phyloP scores from a whole-genome alignment of 306 rosid species.

The Begonia loranthoides region DNA sequence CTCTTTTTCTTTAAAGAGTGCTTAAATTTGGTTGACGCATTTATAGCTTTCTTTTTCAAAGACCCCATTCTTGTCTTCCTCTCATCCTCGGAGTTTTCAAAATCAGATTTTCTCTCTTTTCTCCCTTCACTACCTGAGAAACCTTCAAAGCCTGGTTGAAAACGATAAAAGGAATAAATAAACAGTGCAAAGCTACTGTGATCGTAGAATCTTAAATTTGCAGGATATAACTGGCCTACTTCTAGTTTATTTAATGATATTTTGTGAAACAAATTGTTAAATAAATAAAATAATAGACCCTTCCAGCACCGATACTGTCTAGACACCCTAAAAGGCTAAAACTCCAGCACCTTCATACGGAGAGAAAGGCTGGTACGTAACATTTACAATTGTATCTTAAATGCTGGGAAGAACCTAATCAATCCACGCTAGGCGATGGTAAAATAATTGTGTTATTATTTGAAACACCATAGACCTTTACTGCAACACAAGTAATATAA shows the following conservation, averaged over 20 bases:
- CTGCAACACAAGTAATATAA: too few relatives aligned
- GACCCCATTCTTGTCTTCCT: slow-evolving; percentile 83
- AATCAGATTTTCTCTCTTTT: slow-evolving; percentile 81
- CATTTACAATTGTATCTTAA: too few relatives aligned
- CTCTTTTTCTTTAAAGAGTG: slow-evolving; percentile 90
- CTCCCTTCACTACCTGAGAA: slow-evolving; percentile 83
- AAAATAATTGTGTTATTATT: too few relatives aligned
- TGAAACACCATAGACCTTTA: too few relatives aligned
- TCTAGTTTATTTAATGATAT: too few relatives aligned
- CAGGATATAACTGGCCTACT: too few relatives aligned
- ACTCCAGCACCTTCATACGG: too few relatives aligned
- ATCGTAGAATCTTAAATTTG: too few relatives aligned
- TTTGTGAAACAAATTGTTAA: neutral
- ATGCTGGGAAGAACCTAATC: too few relatives aligned
- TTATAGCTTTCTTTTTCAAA: slow-evolving; percentile 81
- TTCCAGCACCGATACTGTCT: neutral
- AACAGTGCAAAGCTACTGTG: neutral
- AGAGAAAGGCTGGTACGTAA: too few relatives aligned
- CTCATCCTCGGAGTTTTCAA: slow-evolving; percentile 90
- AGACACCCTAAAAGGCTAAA: too few relatives aligned
- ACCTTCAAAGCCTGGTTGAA: slow-evolving; percentile 77
- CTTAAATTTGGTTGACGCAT: slow-evolving; percentile 79
- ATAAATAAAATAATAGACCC: neutral
- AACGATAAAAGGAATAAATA: neutral
- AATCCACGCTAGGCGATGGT: too few relatives aligned